These are phyloP conservation scores for Colletotrichum horii DNA, from an alignment of 2,329 filamentous ascomycete species.

Conservation along the genomic window DNA sequence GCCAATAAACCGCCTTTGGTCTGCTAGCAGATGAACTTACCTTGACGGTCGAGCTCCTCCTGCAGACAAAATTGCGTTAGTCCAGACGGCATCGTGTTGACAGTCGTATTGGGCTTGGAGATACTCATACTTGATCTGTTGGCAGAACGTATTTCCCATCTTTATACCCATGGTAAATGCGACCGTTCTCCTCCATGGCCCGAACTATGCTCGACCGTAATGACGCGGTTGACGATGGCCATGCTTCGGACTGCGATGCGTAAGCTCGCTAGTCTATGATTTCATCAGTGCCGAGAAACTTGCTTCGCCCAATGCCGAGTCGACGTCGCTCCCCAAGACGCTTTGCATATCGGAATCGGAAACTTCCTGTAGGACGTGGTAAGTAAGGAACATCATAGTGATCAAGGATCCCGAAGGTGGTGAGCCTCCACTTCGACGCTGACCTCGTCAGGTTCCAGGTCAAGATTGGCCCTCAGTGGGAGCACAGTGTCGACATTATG, in stretches of 20 bases:
- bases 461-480: background rate
- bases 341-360: constrained; percentile 18
- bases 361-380: background rate
- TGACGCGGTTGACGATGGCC: constrained; percentile 36
- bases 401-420: background rate
- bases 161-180: constrained; percentile 43
- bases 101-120: background rate
- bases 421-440: background rate
- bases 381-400: background rate
- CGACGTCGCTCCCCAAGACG: constrained; percentile 21
- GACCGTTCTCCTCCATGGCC: constrained; percentile 38
- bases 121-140: constrained; percentile 36
- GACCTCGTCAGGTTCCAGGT: constrained; percentile 21
- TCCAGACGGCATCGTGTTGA: background rate
- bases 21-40: constrained; percentile 9
- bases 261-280: background rate
- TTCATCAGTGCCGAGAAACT: constrained; percentile 1
- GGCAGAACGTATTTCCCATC: constrained; percentile 42
- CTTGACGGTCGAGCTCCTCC: constrained; percentile 40
- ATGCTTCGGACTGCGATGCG: constrained; percentile 25
- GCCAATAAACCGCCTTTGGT: background rate
- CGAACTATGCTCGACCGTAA: constrained; percentile 33
- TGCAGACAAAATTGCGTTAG: constrained; percentile 21
- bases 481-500: background rate
- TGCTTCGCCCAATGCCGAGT: constrained; percentile 34